These are phyloP conservation scores for Xylaria sp. DNA, from an alignment of 2,329 filamentous ascomycete genomes.

Conservation along the genomic window DNA sequence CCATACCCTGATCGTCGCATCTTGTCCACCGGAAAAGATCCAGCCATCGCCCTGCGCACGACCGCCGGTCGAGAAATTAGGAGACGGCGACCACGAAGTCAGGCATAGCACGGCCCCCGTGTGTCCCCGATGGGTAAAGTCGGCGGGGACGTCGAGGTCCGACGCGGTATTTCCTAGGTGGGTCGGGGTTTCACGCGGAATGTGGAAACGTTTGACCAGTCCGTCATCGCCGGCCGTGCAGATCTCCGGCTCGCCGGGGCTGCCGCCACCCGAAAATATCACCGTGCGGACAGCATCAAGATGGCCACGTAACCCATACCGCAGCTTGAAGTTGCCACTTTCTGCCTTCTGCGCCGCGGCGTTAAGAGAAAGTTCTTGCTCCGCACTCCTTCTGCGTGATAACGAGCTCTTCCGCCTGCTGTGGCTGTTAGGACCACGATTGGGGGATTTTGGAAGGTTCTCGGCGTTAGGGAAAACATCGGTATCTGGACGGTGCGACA, in stretches of 20 bases:
- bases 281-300: conserved; percentile 92
- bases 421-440: conserved; percentile 68
- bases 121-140: conserved; percentile 95
- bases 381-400: conserved; percentile 69
- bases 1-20: conserved; percentile 92
- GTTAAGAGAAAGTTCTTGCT: conserved; percentile 62
- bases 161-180: conserved; percentile 58
- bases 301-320: conserved; percentile 89
- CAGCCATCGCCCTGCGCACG: conserved; percentile 90
- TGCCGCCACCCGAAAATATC: conserved; percentile 95
- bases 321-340: conserved; percentile 81
- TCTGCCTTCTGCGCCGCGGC: conserved; percentile 63
- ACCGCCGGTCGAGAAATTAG: conserved; percentile 87
- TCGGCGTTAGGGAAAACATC: conserved; percentile 86
- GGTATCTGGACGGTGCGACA: conserved; percentile 74
- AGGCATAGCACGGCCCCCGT: conserved; percentile 86
- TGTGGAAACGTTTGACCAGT: conserved; percentile 94
- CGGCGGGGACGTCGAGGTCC: conserved; percentile 88
- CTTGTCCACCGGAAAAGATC: conserved; percentile 97
- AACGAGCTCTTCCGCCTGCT: conserved; percentile 81
- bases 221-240: conserved; percentile 96
- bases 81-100: conserved; percentile 82
- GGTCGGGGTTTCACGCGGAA: conserved; percentile 74
- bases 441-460: conserved; percentile 78
- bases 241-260: conserved; percentile 92